phyloP scores from a whole-genome alignment of 1,284 basidiomycete genomes.

The Rhodotorula sp. region DNA sequence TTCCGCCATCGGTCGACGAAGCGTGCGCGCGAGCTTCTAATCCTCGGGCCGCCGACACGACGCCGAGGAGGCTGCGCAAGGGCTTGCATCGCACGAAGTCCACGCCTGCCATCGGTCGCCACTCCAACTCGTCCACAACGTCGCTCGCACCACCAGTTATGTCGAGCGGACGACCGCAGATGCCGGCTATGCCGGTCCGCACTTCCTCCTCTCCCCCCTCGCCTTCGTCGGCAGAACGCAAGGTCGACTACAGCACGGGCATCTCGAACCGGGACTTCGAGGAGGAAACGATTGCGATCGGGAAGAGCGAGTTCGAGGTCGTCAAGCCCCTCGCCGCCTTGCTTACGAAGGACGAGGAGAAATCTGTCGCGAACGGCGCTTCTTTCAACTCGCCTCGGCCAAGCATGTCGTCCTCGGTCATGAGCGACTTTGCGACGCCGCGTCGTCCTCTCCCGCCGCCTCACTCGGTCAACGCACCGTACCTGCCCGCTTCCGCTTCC shows the following conservation, averaged over 20 bases:
- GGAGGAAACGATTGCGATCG: slow-evolving; percentile 30
- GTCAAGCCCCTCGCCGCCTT: slow-evolving; percentile 25
- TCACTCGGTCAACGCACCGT: background rate
- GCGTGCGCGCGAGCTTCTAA: background rate
- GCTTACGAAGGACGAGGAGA: background rate
- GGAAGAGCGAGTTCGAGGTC: slow-evolving; percentile 28
- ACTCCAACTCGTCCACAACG: background rate
- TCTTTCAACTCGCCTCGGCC: background rate
- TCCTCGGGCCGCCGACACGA: background rate
- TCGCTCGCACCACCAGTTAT: background rate
- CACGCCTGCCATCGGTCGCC: background rate
- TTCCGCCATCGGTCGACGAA: background rate
- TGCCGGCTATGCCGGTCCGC: too few species aligned
- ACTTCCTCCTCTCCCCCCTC: background rate
- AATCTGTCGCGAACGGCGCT: background rate
- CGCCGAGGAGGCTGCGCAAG: slow-evolving; percentile 21
- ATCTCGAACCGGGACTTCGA: slow-evolving; percentile 29
- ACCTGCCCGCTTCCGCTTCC: background rate
- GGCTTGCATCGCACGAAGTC: slow-evolving; percentile 6
- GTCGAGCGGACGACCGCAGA: too few species aligned
- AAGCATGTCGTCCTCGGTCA: background rate
- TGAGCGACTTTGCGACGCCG: background rate
- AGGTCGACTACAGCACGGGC: slow-evolving; percentile 15
- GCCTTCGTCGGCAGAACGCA: background rate
- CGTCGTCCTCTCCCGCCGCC: background rate